Percentiles rank a stretch among this genome's conserved stretches.
These are phyloP conservation scores for Lachancea dasiensis DNA, from an alignment of 805 yeast genomes.

Conservation along the genomic window DNA sequence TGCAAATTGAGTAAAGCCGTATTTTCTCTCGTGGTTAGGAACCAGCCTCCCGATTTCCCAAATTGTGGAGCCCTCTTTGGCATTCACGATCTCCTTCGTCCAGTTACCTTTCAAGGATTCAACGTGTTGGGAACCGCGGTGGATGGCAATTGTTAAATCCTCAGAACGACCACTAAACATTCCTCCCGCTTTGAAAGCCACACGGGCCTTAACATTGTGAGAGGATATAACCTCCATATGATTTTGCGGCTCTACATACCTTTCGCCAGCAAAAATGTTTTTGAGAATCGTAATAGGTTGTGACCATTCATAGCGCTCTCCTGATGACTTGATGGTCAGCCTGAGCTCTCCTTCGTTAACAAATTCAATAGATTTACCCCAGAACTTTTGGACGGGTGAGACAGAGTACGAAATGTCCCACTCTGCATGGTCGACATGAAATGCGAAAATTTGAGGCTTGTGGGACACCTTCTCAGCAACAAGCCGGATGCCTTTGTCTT, in stretches of 20 bases:
- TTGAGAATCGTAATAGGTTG: conserved; percentile 80
- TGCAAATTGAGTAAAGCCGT: conserved; percentile 81
- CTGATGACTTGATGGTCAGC: conserved; percentile 50
- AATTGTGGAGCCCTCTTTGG: conserved; percentile 34
- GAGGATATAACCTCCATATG: conserved; percentile 61
- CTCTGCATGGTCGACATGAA: conserved; percentile 59
- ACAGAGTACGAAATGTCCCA: conserved; percentile 70
- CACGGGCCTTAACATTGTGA: conserved; percentile 60
- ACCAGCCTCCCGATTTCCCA: conserved; percentile 74
- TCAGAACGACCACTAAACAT: conserved; percentile 84
- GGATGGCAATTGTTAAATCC: conserved; percentile 39
- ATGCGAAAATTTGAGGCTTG: conserved; percentile 75
- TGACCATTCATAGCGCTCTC: conserved; percentile 68
- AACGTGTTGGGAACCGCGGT: conserved; percentile 16
- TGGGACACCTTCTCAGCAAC: conserved; percentile 84
- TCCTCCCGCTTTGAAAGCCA: conserved; percentile 74
- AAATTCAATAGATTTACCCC: conserved; percentile 91
- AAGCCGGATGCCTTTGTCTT: conserved; percentile 68
- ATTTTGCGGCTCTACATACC: conserved; percentile 82
- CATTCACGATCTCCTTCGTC: conserved; percentile 60
- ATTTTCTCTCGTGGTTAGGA: conserved; percentile 52
- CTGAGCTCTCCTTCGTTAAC: conserved; percentile 65
- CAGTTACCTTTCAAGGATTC: conserved; percentile 58
- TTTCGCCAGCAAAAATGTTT: conserved; percentile 91
- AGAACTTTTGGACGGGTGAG: conserved; percentile 77